Evolutionary conservation across 441 rosid genomes (phyloP), one percentile per base, ranked within the genome.

Genomic region (Adansonia rubrostipa): DNA sequence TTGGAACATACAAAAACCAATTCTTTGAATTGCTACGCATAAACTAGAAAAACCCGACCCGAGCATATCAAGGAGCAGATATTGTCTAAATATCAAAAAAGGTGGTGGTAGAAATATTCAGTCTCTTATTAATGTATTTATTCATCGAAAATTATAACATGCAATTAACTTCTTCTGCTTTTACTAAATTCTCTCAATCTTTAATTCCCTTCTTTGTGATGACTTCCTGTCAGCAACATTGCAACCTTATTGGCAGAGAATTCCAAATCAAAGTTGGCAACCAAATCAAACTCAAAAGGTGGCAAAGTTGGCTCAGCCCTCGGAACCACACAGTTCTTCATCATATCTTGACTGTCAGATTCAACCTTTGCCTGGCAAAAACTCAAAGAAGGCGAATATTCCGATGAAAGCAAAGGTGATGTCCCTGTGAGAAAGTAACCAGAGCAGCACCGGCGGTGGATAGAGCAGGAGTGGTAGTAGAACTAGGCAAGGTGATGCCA

Each of bases 281-380:
- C 85, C 77, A 73, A 10, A 20, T 70, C 79, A 62, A 75, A 72
- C 22, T 74, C 79, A 44, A 74, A 57, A 19, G 82, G 58, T 62
- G 67, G 9, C 40, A 62, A 11, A 48, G 11, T 15, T 4, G 62
- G 68, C n/a, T 76, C 80, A 62, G 65, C n/a, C 74, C 22, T 79
- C 2, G 77, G 20, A 14, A 33, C 20, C n/a, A 56, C 79, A 4
- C 42, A 42, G 20, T 3, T 60, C 40, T 47, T 48, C 0, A 45
- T 9, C 20, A 10, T 4, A 5, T 73, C 79, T 40, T 65, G 14
- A 15, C 42, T 13, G 13, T 28, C 53, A 48, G 77, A 5, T 20
- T 33, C 22, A 8, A 24, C 20, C 28, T 54, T 50, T 15, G 58
- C 17, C 47, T 62, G 56, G 22, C 9, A 54, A 11, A 51, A 68